Evolutionary conservation across 805 yeast genomes (phyloP), one percentile per base, ranked within the genome.

Genomic region (Scheffersomyces lignosus): DNA sequence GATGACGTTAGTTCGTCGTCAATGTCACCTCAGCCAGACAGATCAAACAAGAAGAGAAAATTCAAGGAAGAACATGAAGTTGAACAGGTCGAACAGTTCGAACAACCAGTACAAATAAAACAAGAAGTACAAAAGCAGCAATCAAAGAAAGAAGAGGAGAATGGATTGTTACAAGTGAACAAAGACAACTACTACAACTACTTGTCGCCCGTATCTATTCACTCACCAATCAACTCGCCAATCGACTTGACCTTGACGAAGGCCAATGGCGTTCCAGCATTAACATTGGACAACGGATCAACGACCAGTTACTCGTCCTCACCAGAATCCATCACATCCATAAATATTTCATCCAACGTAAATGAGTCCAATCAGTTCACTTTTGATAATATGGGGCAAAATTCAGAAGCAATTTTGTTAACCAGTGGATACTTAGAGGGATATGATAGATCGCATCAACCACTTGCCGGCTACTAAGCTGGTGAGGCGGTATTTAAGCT

Each of bases 371-470:
- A 26, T 14, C 17, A 18, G 30, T 26, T 24, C 15, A 25, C 38
- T 13, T 48, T 47, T 52, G 70, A 62, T 55, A 50, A 43, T 38
- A 50, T 66, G 68, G 71, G 59, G 71, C 72, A 67, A 64, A 65
- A 66, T 66, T 66, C 73, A 57, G 73, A 61, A 67, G 72, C 53
- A 60, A 66, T 66, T 67, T 64, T 63, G 69, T 56, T 43, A 40
- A 48, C 48, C 40, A 35, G 41, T 36, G 28, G 31, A 27, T 27
- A 23, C 26, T 20, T 20, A 20, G 9, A 20, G 24, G 24, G 24
- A 20, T 20, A 7, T 20, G 24, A 20, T 10, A 10, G 24, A 15
- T 12, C 14, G 5, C 13, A 6, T 15, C 10, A 30, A 13, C 22
- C 13, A 15, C 18, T 22, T 18, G 16, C 27, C 29, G 30, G 25